These are phyloP conservation scores for Nakazawaea sp. DNA, from an alignment of 805 yeast species.

Conservation along the genomic window DNA sequence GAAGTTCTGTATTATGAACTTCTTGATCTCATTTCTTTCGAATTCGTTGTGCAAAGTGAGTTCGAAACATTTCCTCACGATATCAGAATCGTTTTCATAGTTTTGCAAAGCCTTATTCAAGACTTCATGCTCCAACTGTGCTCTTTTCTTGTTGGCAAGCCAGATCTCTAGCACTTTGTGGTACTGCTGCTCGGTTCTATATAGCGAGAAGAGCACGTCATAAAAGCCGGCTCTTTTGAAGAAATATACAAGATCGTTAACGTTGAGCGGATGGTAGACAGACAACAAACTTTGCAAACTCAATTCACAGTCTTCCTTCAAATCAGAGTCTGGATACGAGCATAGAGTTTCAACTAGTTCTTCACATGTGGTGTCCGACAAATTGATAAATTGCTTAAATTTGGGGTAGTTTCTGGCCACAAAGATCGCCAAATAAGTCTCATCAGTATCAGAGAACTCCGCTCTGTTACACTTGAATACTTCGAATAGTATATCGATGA, in stretches of 20 bases:
- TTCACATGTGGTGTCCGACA: conserved; percentile 54
- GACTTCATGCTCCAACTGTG: conserved; percentile 10
- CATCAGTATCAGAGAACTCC: conserved; percentile 24
- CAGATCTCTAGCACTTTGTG: conserved; percentile 50
- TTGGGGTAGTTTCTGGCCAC: conserved; percentile 78
- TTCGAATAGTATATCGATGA: conserved; percentile 66
- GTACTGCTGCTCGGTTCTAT: conserved; percentile 43
- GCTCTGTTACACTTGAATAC: conserved; percentile 32
- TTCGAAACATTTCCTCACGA: conserved; percentile 20
- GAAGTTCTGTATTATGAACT: conserved; percentile 23
- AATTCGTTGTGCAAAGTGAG: conserved; percentile 11
- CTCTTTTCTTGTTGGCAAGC: conserved; percentile 23
- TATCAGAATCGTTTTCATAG: conserved; percentile 13
- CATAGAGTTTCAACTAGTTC: conserved; percentile 45
- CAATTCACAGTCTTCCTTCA: conserved; percentile 60
- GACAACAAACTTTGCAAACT: conserved; percentile 71
- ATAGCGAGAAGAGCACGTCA: conserved; percentile 52
- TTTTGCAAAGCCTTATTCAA: background rate
- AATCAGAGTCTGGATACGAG: conserved; percentile 22
- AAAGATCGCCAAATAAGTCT: conserved; percentile 51
- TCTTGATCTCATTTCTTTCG: conserved; percentile 19
- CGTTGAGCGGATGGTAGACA: conserved; percentile 51
- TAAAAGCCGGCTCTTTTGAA: conserved; percentile 50
- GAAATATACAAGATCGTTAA: conserved; percentile 38
- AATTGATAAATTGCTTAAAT: conserved; percentile 71